Percentiles rank a stretch among this genome's conserved stretches.
phyloP scores from a whole-genome alignment of 2,329 filamentous ascomycete genomes.

The Bipolaris victoriae region DNA sequence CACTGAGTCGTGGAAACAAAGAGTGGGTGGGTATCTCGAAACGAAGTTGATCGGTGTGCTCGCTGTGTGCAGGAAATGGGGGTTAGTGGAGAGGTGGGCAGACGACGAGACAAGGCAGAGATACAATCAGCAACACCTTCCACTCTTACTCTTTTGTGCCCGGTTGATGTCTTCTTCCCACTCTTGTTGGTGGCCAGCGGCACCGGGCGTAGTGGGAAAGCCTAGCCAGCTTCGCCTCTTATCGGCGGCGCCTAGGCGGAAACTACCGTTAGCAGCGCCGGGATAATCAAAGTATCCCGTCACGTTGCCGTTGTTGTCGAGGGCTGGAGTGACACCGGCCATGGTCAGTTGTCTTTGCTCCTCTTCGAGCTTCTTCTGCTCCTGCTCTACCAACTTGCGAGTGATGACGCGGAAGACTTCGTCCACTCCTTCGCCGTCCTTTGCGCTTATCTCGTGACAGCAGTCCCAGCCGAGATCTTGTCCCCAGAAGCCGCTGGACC shows the following conservation, averaged over 20 bases:
- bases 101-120: background rate
- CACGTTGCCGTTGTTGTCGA: conserved; percentile 37
- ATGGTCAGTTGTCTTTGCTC: conserved; percentile 55
- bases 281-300: conserved; percentile 58
- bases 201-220: conserved; percentile 57
- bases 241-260: conserved; percentile 64
- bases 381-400: conserved; percentile 79
- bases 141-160: conserved; percentile 41
- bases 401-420: conserved; percentile 94
- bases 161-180: conserved; percentile 45
- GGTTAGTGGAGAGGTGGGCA: background rate
- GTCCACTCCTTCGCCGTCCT: conserved; percentile 93
- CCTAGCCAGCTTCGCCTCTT: conserved; percentile 72
- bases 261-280: conserved; percentile 62
- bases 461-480: conserved; percentile 96
- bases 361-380: conserved; percentile 61
- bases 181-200: conserved; percentile 35
- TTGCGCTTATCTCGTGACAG: conserved; percentile 94
- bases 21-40: conserved; percentile 24
- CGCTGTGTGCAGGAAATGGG: background rate
- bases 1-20: conserved; percentile 4
- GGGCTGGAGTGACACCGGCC: conserved; percentile 54
- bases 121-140: conserved; percentile 42
- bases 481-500: conserved; percentile 81
- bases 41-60: conserved; percentile 13